These are phyloP conservation scores for Trichophyton mentagrophytes DNA, from an alignment of 2,329 filamentous ascomycete species.

Conservation along the genomic window DNA sequence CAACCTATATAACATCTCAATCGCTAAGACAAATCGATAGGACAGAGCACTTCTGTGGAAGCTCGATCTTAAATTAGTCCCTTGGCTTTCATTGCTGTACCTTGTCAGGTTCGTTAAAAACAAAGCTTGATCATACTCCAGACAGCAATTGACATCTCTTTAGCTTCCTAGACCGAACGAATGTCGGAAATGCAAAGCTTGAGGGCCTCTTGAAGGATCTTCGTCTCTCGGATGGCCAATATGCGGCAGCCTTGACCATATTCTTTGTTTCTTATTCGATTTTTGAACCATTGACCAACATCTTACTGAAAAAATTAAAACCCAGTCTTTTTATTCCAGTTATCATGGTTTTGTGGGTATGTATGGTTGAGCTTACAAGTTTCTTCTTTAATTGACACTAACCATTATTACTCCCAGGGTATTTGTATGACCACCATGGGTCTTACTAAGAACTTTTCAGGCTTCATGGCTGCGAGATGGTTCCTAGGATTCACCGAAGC, in stretches of 20 bases:
- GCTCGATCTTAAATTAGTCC: conserved; percentile 34
- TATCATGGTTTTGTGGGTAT: conserved; percentile 33
- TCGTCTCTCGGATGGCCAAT: conserved; percentile 19
- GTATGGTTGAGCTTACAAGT: neutral
- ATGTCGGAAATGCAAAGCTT: conserved; percentile 30
- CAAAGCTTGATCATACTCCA: neutral
- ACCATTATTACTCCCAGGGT: conserved; percentile 19
- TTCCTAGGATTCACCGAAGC: conserved; percentile 28
- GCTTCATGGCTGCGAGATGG: conserved; percentile 38
- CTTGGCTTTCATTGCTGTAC: conserved; percentile 37
- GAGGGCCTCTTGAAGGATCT: conserved; percentile 19
- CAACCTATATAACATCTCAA: neutral
- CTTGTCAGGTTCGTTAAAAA: conserved; percentile 19
- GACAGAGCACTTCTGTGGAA: conserved; percentile 35
- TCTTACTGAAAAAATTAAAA: conserved; percentile 35
- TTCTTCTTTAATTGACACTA: neutral
- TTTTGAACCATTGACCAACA: conserved; percentile 32
- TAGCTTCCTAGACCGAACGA: conserved; percentile 18
- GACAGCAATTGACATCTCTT: neutral
- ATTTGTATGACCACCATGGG: conserved; percentile 36
- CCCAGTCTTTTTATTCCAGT: conserved; percentile 42
- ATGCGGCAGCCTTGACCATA: conserved; percentile 27
- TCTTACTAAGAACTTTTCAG: conserved; percentile 35
- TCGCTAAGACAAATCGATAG: conserved; percentile 17
- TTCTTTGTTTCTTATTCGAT: conserved; percentile 32